Base-by-base conservation (phyloP, 305 asterid genomes). In the Rubia balearica region DNA sequence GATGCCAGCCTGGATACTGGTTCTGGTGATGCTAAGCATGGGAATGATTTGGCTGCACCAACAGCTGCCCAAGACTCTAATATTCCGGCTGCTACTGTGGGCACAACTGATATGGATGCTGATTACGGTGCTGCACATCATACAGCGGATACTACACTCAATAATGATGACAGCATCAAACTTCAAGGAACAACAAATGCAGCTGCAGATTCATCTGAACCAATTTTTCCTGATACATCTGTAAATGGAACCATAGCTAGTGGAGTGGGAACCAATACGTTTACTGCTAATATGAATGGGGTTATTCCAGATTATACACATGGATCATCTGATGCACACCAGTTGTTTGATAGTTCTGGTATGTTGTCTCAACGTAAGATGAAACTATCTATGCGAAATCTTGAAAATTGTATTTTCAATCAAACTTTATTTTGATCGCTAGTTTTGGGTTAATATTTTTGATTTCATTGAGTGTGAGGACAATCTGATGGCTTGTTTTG, bases 261-360 rank as follows among this genome's bases (percentile, higher is more conserved):
- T 71, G 84, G 75, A 61, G 76, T 78, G 71, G 88, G 75, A 70
- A 77, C 78, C 78, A 83, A 76, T 56, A 77, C 83, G 68, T 46
- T 79, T 4, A 83, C 74, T 55, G 74, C 77, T 67, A 48, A 80
- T 53, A 96, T 81, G 75, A 92, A 95, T 74, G 99, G 96, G 72
- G 78, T 73, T 61, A 60, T 80, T 71, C 62, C 92, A 61, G 85
- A 84, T 66, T 85, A 74, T 76, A 81, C 83, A 45, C 80, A 78
- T 71, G 94, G 80, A 69, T 73, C 89, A 82, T 83, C 90, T 77
- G 83, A 81, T 71, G 72, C 79, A 80, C 90, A 87, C 73, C 95
- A 88, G 75, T 80, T 85, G 46, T 72, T 80, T 30, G 96, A 85
- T 81, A 88, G 76, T 76, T 77, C 96, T 67, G 98, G 98, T 94